Evolutionary conservation across 176 grass and related monocot genomes (phyloP).

Genomic region (Eleusine indica): DNA sequence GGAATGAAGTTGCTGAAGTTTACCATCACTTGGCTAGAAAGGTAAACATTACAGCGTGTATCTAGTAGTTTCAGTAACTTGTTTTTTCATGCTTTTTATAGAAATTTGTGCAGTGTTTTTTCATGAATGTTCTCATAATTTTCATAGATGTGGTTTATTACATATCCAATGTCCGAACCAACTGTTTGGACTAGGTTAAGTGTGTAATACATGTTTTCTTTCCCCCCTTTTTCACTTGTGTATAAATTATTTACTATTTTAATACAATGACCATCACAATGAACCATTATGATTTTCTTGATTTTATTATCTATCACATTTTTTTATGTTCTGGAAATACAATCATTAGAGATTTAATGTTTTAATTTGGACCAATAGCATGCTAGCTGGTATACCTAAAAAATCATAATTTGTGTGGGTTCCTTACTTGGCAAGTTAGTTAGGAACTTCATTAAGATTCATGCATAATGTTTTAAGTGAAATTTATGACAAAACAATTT

Average conservation of each 20-base stretch:
- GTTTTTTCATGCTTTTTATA: conserved; percentile 12
- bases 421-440: neutral
- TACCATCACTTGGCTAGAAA: conserved; percentile 96
- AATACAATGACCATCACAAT: neutral
- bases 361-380: conserved; percentile 7
- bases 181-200: conserved; percentile 1
- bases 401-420: neutral
- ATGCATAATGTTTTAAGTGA: conserved; percentile 4
- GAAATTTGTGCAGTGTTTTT: conserved; percentile 14
- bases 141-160: neutral
- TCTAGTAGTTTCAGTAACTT: conserved; percentile 22
- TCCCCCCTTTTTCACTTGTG: neutral
- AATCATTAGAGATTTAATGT: neutral
- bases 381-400: neutral
- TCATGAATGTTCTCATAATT: neutral
- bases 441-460: conserved; percentile 4
- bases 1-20: conserved; percentile 76
- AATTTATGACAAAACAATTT: neutral
- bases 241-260: conserved; percentile 18
- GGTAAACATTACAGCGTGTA: conserved; percentile 40
- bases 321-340: neutral
- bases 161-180: neutral
- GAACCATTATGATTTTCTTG: neutral
- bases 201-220: conserved; percentile 4
- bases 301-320: neutral